Evolutionary conservation across 495 filamentous ascomycete genomes (phyloP).

Genomic region (Terfezia boudieri): DNA sequence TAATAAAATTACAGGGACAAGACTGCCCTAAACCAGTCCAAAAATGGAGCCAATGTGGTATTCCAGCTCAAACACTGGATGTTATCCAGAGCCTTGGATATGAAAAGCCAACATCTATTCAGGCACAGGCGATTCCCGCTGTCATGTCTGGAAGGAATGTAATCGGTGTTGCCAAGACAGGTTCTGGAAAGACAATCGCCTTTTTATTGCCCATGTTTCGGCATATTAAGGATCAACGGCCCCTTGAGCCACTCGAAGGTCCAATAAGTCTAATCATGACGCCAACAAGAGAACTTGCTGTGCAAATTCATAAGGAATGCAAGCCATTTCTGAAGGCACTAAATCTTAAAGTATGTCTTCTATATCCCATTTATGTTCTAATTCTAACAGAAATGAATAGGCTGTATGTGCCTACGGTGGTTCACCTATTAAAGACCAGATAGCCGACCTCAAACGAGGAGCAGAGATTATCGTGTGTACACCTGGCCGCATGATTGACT

Average conservation of each 20-base stretch:
- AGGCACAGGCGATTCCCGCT: conserved; percentile 80
- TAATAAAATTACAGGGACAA: conserved; percentile 28
- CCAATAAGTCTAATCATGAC: conserved; percentile 78
- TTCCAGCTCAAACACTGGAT: conserved; percentile 70
- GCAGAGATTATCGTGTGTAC: conserved; percentile 91
- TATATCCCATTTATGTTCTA: not conserved
- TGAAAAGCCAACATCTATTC: conserved; percentile 76
- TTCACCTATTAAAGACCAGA: conserved; percentile 92
- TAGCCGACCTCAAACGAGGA: conserved; percentile 83
- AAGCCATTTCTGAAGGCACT: conserved; percentile 81
- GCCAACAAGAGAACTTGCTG: conserved; percentile 83
- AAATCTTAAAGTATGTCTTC: conserved; percentile 39
- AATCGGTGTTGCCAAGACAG: conserved; percentile 92
- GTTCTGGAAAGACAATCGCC: conserved; percentile 95
- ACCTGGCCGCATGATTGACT: conserved; percentile 90
- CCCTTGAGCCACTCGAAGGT: conserved; percentile 64
- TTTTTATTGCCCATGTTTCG: conserved; percentile 91
- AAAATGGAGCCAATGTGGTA: conserved; percentile 90
- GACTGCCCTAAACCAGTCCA: conserved; percentile 80
- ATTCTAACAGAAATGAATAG: conserved; percentile 12
- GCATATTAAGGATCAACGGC: conserved; percentile 84
- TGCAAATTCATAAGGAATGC: conserved; percentile 84
- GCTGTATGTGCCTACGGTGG: conserved; percentile 91
- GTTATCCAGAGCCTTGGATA: conserved; percentile 68
- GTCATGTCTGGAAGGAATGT: conserved; percentile 95